These are phyloP conservation scores for Xylaria telfairii DNA, from an alignment of 495 filamentous ascomycete species.

Conservation along the genomic window DNA sequence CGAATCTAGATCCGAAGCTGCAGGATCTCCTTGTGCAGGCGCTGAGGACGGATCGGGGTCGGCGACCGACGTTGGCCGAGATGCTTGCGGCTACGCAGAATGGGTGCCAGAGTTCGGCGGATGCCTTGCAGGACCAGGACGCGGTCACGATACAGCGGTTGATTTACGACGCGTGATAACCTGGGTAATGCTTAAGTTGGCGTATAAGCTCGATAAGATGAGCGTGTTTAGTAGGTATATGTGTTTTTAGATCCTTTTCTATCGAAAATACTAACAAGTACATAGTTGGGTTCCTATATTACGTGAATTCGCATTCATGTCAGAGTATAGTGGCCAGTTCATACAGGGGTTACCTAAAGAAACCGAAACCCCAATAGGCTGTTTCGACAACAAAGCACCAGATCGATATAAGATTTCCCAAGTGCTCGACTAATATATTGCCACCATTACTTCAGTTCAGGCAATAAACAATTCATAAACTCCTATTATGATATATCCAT, in stretches of 20 bases:
- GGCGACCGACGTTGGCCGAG: not conserved
- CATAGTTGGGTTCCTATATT: not conserved
- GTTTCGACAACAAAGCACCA: not conserved
- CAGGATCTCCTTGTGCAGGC: slow-evolving; percentile 3
- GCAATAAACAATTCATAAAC: not conserved
- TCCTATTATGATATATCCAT: not conserved
- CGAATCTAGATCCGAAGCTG: not conserved
- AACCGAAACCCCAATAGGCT: not conserved
- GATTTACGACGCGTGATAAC: not conserved
- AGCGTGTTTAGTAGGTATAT: not conserved
- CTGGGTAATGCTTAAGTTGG: not conserved
- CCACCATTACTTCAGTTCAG: no score
- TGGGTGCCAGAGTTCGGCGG: not conserved
- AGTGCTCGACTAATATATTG: not conserved
- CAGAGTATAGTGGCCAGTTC: not conserved
- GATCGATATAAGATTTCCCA: not conserved
- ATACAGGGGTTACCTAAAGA: not conserved
- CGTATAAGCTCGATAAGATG: not conserved
- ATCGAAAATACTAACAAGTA: not conserved
- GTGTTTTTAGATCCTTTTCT: not conserved
- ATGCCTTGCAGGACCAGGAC: not conserved
- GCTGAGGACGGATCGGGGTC: not conserved
- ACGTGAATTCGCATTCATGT: not conserved
- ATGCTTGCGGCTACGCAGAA: not conserved
- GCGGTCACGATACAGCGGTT: not conserved